Evolutionary conservation across 108 stramenopile species (phyloP), one percentile per base, ranked within the genome.

Genomic region (Cylindrotheca fusiformis): DNA sequence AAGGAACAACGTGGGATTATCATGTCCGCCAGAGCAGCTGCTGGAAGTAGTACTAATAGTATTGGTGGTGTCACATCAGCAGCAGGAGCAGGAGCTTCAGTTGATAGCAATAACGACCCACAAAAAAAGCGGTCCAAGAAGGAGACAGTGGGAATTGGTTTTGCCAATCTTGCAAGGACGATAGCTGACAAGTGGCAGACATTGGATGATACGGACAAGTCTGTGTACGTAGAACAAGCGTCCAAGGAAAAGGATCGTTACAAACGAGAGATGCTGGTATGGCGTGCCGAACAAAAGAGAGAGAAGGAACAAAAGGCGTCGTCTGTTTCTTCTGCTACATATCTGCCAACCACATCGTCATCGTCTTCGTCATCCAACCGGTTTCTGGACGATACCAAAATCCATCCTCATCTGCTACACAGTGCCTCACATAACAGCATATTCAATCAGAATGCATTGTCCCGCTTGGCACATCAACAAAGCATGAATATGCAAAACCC

Each of bases 121-220:
- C 10, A 23, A 4, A n/a, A 44, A 20, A 66, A 55, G 36, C 50
- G 58, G n/a, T 59, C 63, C 17, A 72, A 65, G 60, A 72, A 72
- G 50, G 49, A 63, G 41, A 63, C 71, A 32, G 53, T 45, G 27
- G 72, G 72, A 2, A 68, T 90, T 23, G 74, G 73, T 2, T 90
- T 86, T 66, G 83, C 75, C 2, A 80, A 75, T 30, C 49, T 91
- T 24, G 86, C 86, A 10, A 78, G 82, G 66, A 75, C 68, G 3
- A 82, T 88, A 26, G 78, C 71, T 25, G 71, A 66, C 41, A 72
- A 78, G 25, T 91, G 90, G 90, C 81, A 82, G 59, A 48, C 49
- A 12, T 59, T 86, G 44, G 51, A 61, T 12, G 66, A 68, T n/a
- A 63, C 55, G 5, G 58, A 36, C 22, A 69, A 69, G 20, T 71